Evolutionary conservation across 2,329 filamentous ascomycete genomes (phyloP), one percentile per base, ranked within the genome.

Genomic region (Arachnomyces sp.): DNA sequence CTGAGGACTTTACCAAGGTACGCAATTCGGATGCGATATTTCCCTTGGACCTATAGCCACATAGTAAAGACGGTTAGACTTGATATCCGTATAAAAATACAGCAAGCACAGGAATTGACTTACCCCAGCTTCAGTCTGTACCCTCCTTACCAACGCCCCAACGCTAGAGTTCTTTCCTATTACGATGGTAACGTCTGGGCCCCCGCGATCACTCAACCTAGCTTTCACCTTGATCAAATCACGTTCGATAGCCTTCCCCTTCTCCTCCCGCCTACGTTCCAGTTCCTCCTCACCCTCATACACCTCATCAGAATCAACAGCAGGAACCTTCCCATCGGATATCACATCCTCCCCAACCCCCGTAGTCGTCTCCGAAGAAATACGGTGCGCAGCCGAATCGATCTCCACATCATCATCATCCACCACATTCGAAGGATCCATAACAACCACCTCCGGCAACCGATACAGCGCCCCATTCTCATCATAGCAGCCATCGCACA

Each of bases 1-100:
- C 80, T 79, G 34, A 94, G 72, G 37, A 89, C 76, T 57, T 80
- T 86, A 49, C 89, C 89, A 61, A 92, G 73, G 59, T 94, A 93
- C 14, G 79, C 81, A 43, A 94, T 74, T 39, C 78, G 77, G 37
- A 94, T 68, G 35, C 71, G 74, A 45, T 76, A 77, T 33, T 66
- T 67, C 6, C 68, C 57, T 2, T 72, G 60, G 25, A 89, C 66
- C 82, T 83, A 50, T 13, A 30, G 12, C 9, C 7, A 39, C 18
- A 5, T n/a, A 28, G 8, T 38, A 34, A 29, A 14, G 25, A 36
- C 41, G 6, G 33, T 25, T 25, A 25, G 9, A n/a, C n/a, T n/a
- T 25, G 5, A 25, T 25, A 5, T 25, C 20, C 20, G 15, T 8
- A 12, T 3, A 37, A 38, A 12, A 34, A 30, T 31, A 18, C n/a